phyloP scores from a whole-genome alignment of 306 rosid genomes.

The Medicago ruthenica region DNA sequence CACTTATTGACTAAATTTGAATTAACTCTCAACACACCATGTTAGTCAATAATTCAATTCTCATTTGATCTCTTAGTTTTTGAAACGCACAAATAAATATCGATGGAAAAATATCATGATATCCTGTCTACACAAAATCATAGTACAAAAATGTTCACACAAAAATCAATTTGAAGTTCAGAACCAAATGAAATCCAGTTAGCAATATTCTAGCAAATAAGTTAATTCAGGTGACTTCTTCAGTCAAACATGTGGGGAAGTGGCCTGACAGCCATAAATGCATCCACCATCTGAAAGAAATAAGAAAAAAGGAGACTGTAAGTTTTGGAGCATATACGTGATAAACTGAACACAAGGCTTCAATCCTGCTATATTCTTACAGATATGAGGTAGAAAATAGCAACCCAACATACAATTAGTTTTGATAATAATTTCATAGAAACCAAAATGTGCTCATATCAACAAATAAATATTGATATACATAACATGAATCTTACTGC shows the following conservation, averaged over 20 bases:
- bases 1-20: too few species aligned
- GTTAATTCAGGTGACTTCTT: constrained; percentile 17
- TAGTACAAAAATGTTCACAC: not conserved
- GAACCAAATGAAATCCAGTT: not conserved
- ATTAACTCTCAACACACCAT: too few species aligned
- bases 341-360: constrained; percentile 8
- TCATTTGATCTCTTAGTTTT: too few species aligned
- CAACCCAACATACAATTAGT: constrained; percentile 14
- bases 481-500: too few species aligned
- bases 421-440: not conserved
- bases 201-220: not conserved
- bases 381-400: not conserved
- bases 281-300: constrained; percentile 82
- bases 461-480: too few species aligned
- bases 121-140: too few species aligned
- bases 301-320: not conserved
- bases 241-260: constrained; percentile 77
- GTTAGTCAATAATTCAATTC: too few species aligned
- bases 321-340: constrained; percentile 10
- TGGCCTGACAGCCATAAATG: constrained; percentile 88
- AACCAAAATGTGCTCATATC: too few species aligned
- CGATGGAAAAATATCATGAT: too few species aligned
- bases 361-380: not conserved
- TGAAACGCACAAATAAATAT: too few species aligned
- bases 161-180: constrained; percentile 13